Conservation (phyloP, 2,329 filamentous ascomycete species). For the Phaeosphaeriaceae sp. region DNA sequence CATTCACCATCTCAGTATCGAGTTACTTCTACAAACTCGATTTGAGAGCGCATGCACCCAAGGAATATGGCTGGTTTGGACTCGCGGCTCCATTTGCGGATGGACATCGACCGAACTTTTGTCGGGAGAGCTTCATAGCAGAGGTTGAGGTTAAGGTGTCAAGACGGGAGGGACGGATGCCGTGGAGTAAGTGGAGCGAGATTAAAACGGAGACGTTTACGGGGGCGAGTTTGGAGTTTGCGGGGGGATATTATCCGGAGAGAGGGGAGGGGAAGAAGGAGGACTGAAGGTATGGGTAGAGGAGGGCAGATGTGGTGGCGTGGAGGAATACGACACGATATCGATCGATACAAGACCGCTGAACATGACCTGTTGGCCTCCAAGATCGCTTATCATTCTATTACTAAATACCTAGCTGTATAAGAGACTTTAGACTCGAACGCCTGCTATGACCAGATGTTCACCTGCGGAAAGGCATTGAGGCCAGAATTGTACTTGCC, state of each 20-base stretch:
- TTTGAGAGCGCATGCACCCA: constrained; percentile 51
- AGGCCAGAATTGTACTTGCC: no score
- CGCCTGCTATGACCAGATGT: no score
- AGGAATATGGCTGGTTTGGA: constrained; percentile 54
- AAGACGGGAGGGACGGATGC: constrained; percentile 46
- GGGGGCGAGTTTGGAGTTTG: constrained; percentile 58
- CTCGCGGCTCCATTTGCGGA: constrained; percentile 56
- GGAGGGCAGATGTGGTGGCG: no score
- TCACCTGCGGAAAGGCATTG: no score
- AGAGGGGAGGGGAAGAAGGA: constrained; percentile 48
- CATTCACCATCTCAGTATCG: constrained; percentile 48
- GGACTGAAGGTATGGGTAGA: neutral
- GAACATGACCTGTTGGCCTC: no score
- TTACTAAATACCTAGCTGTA: no score
- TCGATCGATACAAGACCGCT: no score
- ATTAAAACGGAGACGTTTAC: constrained; percentile 52
- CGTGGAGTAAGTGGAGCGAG: constrained; percentile 48
- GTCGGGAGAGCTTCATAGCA: constrained; percentile 58
- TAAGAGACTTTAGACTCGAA: no score
- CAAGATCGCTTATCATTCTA: no score
- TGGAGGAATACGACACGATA: no score
- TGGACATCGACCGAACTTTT: constrained; percentile 54
- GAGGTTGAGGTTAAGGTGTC: constrained; percentile 53
- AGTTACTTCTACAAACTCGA: constrained; percentile 52
- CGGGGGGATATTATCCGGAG: constrained; percentile 56